A percentile compares a stretch with the other conserved stretches of the same genome.
Evolutionary conservation across 495 filamentous ascomycete species (phyloP).

Genomic region (Daldinia grandis): DNA sequence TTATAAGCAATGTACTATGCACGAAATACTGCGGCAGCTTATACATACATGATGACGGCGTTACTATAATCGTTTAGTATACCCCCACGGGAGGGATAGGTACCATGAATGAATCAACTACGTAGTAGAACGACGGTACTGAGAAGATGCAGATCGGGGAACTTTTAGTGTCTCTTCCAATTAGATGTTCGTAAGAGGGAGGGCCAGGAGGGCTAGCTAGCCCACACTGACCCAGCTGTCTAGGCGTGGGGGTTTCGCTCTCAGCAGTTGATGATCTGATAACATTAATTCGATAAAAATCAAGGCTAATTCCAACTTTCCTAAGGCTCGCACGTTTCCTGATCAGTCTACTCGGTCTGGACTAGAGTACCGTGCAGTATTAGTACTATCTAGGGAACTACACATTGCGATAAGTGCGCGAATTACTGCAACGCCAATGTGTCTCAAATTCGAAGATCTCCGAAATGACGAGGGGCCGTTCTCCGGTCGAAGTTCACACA

Average conservation of each 20-base stretch:
- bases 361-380: slow-evolving; percentile 1
- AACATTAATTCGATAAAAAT: slow-evolving; percentile 19
- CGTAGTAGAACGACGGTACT: not conserved
- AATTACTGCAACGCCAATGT: slow-evolving; percentile 21
- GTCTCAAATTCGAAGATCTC: slow-evolving; percentile 23
- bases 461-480: slow-evolving; percentile 22
- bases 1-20: not conserved
- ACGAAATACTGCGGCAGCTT: not conserved
- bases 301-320: slow-evolving; percentile 30
- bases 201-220: not conserved
- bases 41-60: slow-evolving; percentile 1
- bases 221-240: not conserved
- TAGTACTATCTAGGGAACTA: not conserved
- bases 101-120: not conserved
- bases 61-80: not conserved
- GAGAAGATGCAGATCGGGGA: not conserved
- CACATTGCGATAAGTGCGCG: slow-evolving; percentile 16
- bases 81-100: not conserved
- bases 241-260: slow-evolving; percentile 24
- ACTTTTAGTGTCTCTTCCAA: slow-evolving; percentile 1
- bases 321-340: slow-evolving; percentile 2
- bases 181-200: not conserved
- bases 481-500: slow-evolving; percentile 4
- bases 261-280: slow-evolving; percentile 25
- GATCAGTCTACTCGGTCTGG: slow-evolving; percentile 6